These are phyloP conservation scores for Lachnellula subtilissima DNA, from an alignment of 2,329 filamentous ascomycete species.

Conservation along the genomic window DNA sequence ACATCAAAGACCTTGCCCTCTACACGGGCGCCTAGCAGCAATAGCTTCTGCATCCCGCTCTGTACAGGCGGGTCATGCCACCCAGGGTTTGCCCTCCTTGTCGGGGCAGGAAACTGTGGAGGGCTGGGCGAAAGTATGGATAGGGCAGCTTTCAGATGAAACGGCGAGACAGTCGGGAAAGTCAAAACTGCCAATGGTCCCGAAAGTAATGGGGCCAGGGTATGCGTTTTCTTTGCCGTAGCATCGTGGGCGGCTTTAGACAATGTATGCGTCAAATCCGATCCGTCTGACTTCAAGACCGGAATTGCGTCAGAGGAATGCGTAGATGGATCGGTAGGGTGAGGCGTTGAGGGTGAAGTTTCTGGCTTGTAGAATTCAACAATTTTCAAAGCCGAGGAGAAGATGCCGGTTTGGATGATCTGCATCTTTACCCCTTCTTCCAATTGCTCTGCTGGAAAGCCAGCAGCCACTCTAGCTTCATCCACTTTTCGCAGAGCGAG, in stretches of 20 bases:
- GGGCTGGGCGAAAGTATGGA: slow-evolving; percentile 69
- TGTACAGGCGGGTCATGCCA: slow-evolving; percentile 80
- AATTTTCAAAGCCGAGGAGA: slow-evolving; percentile 77
- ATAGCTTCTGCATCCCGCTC: slow-evolving; percentile 76
- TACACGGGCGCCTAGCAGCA: slow-evolving; percentile 79
- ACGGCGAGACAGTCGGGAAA: slow-evolving; percentile 77
- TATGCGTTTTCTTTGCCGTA: slow-evolving; percentile 45
- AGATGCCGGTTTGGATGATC: slow-evolving; percentile 84
- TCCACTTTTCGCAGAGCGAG: slow-evolving; percentile 60
- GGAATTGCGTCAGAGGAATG: slow-evolving; percentile 20
- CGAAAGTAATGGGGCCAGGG: slow-evolving; percentile 69
- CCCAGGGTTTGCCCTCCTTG: slow-evolving; percentile 67
- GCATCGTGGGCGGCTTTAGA: slow-evolving; percentile 39
- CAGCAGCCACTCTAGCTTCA: slow-evolving; percentile 43
- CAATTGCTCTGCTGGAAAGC: slow-evolving; percentile 40
- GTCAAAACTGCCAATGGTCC: slow-evolving; percentile 77
- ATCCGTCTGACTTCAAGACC: slow-evolving; percentile 15
- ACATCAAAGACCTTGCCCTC: slow-evolving; percentile 57
- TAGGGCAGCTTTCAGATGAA: slow-evolving; percentile 76
- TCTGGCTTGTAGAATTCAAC: slow-evolving; percentile 73
- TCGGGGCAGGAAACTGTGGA: slow-evolving; percentile 72
- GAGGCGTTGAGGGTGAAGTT: slow-evolving; percentile 30
- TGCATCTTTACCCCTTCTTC: slow-evolving; percentile 67
- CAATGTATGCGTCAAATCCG: slow-evolving; percentile 51
- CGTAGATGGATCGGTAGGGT: slow-evolving; percentile 18